Base-by-base conservation (phyloP, 2,329 filamentous ascomycete species). In the Aureobasidium sp. region DNA sequence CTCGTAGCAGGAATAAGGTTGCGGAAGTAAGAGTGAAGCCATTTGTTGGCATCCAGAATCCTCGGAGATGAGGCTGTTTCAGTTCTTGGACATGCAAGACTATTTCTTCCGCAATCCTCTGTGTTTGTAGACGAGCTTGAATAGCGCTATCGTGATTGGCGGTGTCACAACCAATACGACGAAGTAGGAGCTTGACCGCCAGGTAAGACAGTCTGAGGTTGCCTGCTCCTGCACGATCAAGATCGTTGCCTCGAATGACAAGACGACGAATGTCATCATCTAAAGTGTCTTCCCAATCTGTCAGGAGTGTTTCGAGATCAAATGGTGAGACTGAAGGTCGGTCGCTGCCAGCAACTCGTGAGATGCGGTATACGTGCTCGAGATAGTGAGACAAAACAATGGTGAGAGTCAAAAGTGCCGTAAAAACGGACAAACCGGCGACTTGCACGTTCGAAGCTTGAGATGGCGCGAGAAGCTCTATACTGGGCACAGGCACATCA, bases 401-500 rank as follows among this genome's bases (percentile, higher is more conserved):
- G 2, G 49, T 53, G 10, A 53, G 25, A 5, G 49, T 53, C 13
- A 53, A 30, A 3, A 53, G 21, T 13, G 49, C 34, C 9, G 16
- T 5, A 21, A 53, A 53, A 29, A 41, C 8, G 10, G 49, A 41
- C 11, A 53, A 9, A 7, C 49, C 49, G 15, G 49, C 25, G n/a
- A 16, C 25, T 2, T 37, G 48, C 21, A 16, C 10, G 5, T 5
- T 41, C 9, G 49, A 41, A 2, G 11, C 25, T 10, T 13, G 7
- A 30, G 21, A n/a, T 10, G 27, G 36, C 2, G 49, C 21, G 16
- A 53, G 36, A n/a, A 41, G 25, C 49, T 77, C 74, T 6, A 80
- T 69, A 0, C 76, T 78, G 4, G 81, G 81, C 45, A 81, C 67
- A 21, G 81, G 81, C 16, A 84, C 81, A 64, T 84, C 81, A 64